These are phyloP conservation scores for Ophiostoma sp. DNA, from an alignment of 2,329 filamentous ascomycete species.

Conservation along the genomic window DNA sequence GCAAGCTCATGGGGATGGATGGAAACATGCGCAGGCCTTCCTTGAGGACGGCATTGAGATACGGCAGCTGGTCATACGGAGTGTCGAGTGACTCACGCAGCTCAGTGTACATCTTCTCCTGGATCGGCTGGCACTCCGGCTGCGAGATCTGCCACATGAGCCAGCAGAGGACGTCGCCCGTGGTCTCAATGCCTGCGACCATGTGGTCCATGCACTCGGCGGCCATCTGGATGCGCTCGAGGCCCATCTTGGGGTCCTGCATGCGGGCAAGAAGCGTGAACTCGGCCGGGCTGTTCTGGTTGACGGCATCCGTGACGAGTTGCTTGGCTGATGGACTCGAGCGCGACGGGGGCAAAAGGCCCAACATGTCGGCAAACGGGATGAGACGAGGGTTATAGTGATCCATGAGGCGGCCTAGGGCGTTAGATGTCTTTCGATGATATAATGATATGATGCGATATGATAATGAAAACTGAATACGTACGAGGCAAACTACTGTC, in stretches of 20 bases:
- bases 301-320: slow-evolving; percentile 50
- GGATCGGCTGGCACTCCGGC: slow-evolving; percentile 46
- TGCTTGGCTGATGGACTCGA: slow-evolving; percentile 53
- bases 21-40: slow-evolving; percentile 58
- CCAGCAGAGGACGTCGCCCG: slow-evolving; percentile 62
- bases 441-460: background rate
- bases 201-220: slow-evolving; percentile 62
- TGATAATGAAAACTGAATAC: background rate
- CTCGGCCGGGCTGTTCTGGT: slow-evolving; percentile 40
- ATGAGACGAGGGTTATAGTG: slow-evolving; percentile 50
- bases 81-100: slow-evolving; percentile 20
- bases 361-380: slow-evolving; percentile 42
- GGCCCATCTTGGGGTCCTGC: slow-evolving; percentile 37
- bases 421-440: slow-evolving; percentile 1
- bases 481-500: slow-evolving; percentile 56
- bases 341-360: slow-evolving; percentile 48
- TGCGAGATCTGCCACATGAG: slow-evolving; percentile 57
- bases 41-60: slow-evolving; percentile 57
- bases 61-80: slow-evolving; percentile 47
- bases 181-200: slow-evolving; percentile 66
- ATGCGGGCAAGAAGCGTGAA: slow-evolving; percentile 57
- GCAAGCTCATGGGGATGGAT: slow-evolving; percentile 60
- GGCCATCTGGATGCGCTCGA: slow-evolving; percentile 51
- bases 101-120: slow-evolving; percentile 49
- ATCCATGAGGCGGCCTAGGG: slow-evolving; percentile 48